Conservation (phyloP, 371 early-diverging fungal genomes). For the Capillidium heterosporum region DNA sequence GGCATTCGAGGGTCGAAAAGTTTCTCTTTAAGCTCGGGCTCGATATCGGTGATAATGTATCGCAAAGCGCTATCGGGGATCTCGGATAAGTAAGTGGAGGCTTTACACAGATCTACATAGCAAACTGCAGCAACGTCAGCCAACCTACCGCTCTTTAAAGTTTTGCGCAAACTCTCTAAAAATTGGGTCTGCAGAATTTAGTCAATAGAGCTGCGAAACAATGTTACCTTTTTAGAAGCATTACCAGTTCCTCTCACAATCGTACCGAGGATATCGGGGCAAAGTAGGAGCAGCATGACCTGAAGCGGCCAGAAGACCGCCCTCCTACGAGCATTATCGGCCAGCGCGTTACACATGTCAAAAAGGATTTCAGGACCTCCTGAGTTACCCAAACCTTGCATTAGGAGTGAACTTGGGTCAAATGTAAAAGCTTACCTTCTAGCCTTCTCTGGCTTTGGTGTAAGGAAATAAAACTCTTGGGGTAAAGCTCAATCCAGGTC, state of each 20-base stretch:
- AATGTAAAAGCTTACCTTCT: conserved; percentile 27
- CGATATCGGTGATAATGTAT: conserved; percentile 48
- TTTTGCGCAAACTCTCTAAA: conserved; percentile 40
- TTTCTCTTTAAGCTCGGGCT: conserved; percentile 49
- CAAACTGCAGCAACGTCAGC: conserved; percentile 59
- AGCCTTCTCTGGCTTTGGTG: conserved; percentile 48
- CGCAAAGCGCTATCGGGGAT: conserved; percentile 41
- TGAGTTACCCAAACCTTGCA: too few relatives aligned
- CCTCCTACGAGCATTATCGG: conserved; percentile 46
- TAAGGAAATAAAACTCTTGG: conserved; percentile 49
- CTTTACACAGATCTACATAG: conserved; percentile 64
- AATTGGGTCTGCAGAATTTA: conserved; percentile 29
- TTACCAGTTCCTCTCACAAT: conserved; percentile 11
- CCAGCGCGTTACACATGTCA: conserved; percentile 43
- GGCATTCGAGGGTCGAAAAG: conserved; percentile 39
- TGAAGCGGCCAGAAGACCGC: conserved; percentile 67
- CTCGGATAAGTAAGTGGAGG: conserved; percentile 46
- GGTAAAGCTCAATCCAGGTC: conserved; percentile 77
- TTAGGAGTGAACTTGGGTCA: too few relatives aligned
- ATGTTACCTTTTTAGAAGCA: conserved; percentile 3
- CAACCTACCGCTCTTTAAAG: conserved; percentile 31
- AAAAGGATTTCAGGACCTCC: conserved; percentile 46
- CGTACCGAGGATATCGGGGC: conserved; percentile 51
- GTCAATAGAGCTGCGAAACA: background rate
- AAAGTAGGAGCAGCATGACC: conserved; percentile 57